Evolutionary conservation across 805 yeast genomes (phyloP), one percentile per base, ranked within the genome.

Genomic region (Lipomyces kockii): DNA sequence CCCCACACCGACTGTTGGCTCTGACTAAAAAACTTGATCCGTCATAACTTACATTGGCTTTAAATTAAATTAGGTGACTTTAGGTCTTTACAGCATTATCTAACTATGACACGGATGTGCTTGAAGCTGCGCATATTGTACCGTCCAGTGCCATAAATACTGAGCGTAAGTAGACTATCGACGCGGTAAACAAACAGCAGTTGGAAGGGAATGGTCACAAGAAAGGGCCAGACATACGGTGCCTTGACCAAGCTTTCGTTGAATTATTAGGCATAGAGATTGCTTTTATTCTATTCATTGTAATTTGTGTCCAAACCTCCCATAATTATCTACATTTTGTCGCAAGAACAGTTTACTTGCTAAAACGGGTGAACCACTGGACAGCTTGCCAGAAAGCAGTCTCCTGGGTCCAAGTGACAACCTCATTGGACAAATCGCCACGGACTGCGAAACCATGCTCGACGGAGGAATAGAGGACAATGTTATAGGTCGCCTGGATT

Each of bases 381-480:
- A 66, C 64, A 25, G 71, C 71, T 66, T 68, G 71, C n/a, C 68
- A 46, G 53, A 89, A 79, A 1, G 88, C 82, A 81, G 88, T 89
- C 69, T 89, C 89, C 77, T 84, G 87, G 53, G 96, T 92, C 72
- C 87, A 87, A 72, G 77, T 82, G 65, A 84, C 85, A 43, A 73
- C 76, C 27, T 89, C 88, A 67, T 80, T 79, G 11, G 80, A 68
- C 43, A 83, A 70, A 76, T 92, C 97, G 65, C 96, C 97, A 79
- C 90, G 89, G 55, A 85, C 87, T 22, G 96, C 86, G 77, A 81
- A 92, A 0, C 97, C 97, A 76, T 92, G 97, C 2, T 76, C 22
- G 27, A 85, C 88, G 63, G 89, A 88, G 37, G 88, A 76, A 76
- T 85, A 88, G 51, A 90, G 75, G 65, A 87, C 86, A 17, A 89